These are phyloP conservation scores for Santalum album DNA, from an alignment of 164 flowering plant genomes.

Conservation along the genomic window DNA sequence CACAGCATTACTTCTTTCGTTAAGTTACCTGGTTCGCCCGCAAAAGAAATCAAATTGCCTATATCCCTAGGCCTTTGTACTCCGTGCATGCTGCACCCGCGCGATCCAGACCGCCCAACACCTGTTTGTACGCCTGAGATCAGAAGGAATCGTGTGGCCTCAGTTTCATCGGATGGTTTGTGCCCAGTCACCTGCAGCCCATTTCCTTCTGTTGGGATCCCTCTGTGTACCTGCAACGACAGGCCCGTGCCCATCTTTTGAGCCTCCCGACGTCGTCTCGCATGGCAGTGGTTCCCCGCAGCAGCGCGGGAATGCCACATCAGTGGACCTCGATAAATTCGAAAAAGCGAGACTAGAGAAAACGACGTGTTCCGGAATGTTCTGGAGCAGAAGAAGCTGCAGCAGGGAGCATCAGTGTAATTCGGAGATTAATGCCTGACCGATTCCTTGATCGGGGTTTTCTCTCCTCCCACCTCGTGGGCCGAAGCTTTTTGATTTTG, in stretches of 20 bases:
- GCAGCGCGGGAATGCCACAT: conserved; percentile 17
- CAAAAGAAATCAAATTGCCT: conserved; percentile 51
- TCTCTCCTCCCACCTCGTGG: neutral
- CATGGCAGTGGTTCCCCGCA: conserved; percentile 48
- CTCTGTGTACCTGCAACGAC: conserved; percentile 71
- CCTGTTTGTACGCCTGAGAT: conserved; percentile 42
- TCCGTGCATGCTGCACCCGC: conserved; percentile 82
- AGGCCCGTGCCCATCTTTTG: conserved; percentile 68
- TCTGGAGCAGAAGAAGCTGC: conserved; percentile 92
- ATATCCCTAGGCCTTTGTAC: conserved; percentile 74
- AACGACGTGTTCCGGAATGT: conserved; percentile 81
- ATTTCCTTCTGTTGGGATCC: conserved; percentile 73
- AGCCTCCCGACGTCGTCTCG: conserved; percentile 36
- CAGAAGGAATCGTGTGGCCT: conserved; percentile 64
- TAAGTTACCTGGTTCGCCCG: conserved; percentile 50
- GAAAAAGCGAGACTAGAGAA: conserved; percentile 58
- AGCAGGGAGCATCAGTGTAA: conserved; percentile 94
- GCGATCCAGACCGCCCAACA: conserved; percentile 37
- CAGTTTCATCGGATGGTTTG: conserved; percentile 73
- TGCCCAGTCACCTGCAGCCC: conserved; percentile 92
- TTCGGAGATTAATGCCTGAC: conserved; percentile 75
- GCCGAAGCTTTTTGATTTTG: neutral
- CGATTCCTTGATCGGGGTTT: too few species aligned
- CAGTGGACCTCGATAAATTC: conserved; percentile 46
- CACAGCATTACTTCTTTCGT: conserved; percentile 60